Base-by-base conservation (phyloP, 2,329 filamentous ascomycete species). In the Botrytis deweyae region DNA sequence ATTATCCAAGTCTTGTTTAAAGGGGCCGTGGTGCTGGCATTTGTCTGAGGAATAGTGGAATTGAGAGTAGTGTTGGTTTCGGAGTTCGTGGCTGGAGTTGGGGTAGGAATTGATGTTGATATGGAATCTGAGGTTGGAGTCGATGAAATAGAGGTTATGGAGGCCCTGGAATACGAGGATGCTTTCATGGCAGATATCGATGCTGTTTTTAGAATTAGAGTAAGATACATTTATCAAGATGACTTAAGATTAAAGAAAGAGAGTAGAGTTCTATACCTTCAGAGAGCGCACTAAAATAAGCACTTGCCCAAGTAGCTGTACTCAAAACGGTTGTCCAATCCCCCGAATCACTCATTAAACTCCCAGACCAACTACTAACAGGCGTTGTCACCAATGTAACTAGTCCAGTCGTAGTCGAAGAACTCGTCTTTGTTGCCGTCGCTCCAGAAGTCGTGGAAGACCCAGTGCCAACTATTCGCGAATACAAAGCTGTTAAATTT, bases 1-100 rank as follows among this genome's bases (percentile, higher is more conserved):
- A 74, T 76, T n/a, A 80, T 75, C 78, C 78, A 79, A 3, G 74
- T 69, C n/a, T 70, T 74, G 42, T 72, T 77, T 12, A 78, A 58
- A 46, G 70, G 40, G 18, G 72, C 42, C 2, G 64, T 62, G n/a
- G 74, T 49, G 38, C 73, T 64, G 25, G 70, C 20, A 18, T 38
- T n/a, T 20, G 55, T 38, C 25, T 70, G n/a, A 20, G 71, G n/a
- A 22, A 71, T 25, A 33, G 65, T 71, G n/a, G 44, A 52, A 16
- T 25, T 67, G 5, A 20, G 52, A 40, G 67, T 72, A 20, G 36
- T 36, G 33, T n/a, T 49, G 22, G 55, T 46, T 9, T 66, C 36
- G 22, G 63, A 42, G 40, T 25, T 40, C 6, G 52, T 61, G 6
- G 44, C 61, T 38, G 33, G 16, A 4, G 44, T 68, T 46, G 29